These are phyloP conservation scores for Rhizopus microsporus DNA, from an alignment of 371 early-diverging fungal genomes.

Conservation along the genomic window DNA sequence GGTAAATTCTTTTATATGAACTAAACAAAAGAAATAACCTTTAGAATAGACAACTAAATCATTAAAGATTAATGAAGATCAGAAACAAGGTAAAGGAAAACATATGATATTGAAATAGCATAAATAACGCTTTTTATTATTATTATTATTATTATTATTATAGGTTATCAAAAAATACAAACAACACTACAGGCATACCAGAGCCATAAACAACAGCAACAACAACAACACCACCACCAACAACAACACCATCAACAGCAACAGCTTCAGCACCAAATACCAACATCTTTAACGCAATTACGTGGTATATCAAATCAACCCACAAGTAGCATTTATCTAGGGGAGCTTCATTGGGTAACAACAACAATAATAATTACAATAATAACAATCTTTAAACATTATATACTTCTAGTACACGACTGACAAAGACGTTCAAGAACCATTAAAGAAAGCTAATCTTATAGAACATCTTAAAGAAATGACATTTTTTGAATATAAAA, in stretches of 20 bases:
- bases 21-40: constrained; percentile 30
- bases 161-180: constrained; percentile 24
- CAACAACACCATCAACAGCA: constrained; percentile 1
- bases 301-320: constrained; percentile 39
- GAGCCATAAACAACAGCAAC: constrained; percentile 5
- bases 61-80: constrained; percentile 6
- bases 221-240: background rate
- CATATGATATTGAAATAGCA: background rate
- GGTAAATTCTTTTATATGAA: constrained; percentile 23
- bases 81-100: constrained; percentile 2
- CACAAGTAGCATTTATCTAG: constrained; percentile 44
- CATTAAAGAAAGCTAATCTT: constrained; percentile 44
- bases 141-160: background rate
- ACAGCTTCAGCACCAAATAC: constrained; percentile 12
- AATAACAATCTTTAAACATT: background rate
- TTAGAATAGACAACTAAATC: constrained; percentile 7
- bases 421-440: constrained; percentile 50
- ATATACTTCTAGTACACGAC: constrained; percentile 48
- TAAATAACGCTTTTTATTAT: background rate
- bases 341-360: constrained; percentile 56
- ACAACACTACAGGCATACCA: constrained; percentile 25
- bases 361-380: background rate
- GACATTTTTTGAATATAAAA: constrained; percentile 63
- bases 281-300: constrained; percentile 28
- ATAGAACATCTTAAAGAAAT: constrained; percentile 44